Conservation (phyloP, 1,284 basidiomycete genomes). For the Anthracocystis walkeri region DNA sequence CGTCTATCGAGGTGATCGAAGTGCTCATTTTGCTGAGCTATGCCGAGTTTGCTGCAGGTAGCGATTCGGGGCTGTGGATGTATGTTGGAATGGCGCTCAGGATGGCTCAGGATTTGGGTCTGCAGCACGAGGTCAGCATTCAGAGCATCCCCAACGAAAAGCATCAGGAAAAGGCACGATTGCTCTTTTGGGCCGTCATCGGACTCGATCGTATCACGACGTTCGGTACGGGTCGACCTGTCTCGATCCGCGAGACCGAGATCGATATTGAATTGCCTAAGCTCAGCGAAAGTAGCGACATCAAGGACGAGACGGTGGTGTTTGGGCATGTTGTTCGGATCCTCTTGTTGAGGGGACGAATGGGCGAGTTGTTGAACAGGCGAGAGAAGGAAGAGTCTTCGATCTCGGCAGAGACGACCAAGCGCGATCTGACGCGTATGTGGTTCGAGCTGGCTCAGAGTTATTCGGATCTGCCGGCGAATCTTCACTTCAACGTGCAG, state of each 20-base stretch:
- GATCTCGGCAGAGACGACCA: conserved; percentile 38
- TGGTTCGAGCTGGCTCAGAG: conserved; percentile 60
- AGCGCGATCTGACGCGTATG: conserved; percentile 48
- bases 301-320: conserved; percentile 50
- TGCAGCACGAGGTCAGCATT: conserved; percentile 60
- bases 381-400: conserved; percentile 43
- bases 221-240: conserved; percentile 59
- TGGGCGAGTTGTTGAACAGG: conserved; percentile 59
- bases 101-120: conserved; percentile 58
- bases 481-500: conserved; percentile 59
- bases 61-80: conserved; percentile 63
- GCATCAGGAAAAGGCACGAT: conserved; percentile 55
- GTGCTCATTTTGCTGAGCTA: conserved; percentile 58
- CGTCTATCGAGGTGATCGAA: conserved; percentile 60
- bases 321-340: conserved; percentile 56
- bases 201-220: conserved; percentile 61
- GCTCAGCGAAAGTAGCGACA: conserved; percentile 38
- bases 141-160: conserved; percentile 52
- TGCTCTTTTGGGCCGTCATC: conserved; percentile 59
- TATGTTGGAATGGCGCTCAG: conserved; percentile 60
- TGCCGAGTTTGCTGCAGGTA: conserved; percentile 59
- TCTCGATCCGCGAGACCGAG: conserved; percentile 55
- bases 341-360: conserved; percentile 53
- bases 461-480: conserved; percentile 49
- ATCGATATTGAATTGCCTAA: conserved; percentile 56